phyloP scores from a whole-genome alignment of 306 rosid genomes.

The Cercis canadensis region DNA sequence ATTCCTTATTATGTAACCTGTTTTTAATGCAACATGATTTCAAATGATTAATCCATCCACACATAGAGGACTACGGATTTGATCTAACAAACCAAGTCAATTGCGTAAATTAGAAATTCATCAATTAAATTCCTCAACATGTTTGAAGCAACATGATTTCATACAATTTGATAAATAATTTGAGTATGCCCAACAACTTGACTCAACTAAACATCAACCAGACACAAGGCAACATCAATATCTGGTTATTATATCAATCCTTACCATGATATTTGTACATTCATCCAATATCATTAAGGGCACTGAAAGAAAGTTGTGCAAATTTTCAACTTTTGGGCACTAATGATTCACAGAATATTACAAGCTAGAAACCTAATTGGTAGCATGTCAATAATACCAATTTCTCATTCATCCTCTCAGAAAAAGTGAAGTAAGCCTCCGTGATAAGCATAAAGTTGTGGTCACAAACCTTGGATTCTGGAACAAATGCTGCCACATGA shows the following conservation, averaged over 20 bases:
- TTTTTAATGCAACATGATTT: too few relatives aligned
- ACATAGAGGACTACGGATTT: background rate
- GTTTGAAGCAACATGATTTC: slow-evolving; percentile 2
- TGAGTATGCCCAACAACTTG: slow-evolving; percentile 19
- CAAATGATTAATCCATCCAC: slow-evolving; percentile 17
- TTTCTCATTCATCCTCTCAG: slow-evolving; percentile 7
- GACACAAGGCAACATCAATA: slow-evolving; percentile 7
- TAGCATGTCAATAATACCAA: slow-evolving; percentile 11
- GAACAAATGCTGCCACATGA: slow-evolving; percentile 88
- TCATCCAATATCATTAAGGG: background rate
- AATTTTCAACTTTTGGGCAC: slow-evolving; percentile 12
- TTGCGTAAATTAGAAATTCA: background rate
- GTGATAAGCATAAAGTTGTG: slow-evolving; percentile 5
- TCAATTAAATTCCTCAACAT: background rate
- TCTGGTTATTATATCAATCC: background rate
- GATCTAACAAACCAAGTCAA: slow-evolving; percentile 21
- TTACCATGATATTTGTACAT: background rate
- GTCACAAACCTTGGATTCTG: slow-evolving; percentile 79
- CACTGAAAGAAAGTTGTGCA: background rate
- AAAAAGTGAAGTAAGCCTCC: slow-evolving; percentile 20
- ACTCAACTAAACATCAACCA: slow-evolving; percentile 15
- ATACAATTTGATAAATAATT: background rate
- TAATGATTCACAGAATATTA: slow-evolving; percentile 9
- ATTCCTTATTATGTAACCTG: background rate
- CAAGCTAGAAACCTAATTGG: slow-evolving; percentile 18